Base-by-base conservation (phyloP, 768 basidiomycete genomes). In the Phlegmacium glaucopus region DNA sequence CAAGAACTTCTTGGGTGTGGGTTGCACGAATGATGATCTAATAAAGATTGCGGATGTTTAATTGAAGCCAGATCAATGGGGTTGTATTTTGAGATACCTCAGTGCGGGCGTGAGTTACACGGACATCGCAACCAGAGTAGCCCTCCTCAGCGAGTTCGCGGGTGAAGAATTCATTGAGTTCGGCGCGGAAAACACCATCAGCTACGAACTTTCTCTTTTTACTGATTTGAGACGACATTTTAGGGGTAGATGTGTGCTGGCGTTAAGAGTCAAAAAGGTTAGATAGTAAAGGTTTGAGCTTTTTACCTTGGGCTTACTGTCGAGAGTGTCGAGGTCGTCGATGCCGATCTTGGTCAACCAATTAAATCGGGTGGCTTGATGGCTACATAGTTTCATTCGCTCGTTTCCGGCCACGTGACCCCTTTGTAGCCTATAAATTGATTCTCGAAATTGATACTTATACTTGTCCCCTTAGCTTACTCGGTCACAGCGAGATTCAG, bases 41-140 rank as follows among this genome's bases (percentile, higher is more conserved):
- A 29, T 44, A 42, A 22, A 22, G 32, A 34, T 34, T 35, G 45
- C 49, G 16, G 26, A 28, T 29, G 50, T 43, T 25, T 45, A 26
- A 36, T 18, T 22, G 36, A 43, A n/a, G 41, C 42, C 29, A 22
- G 35, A 30, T 15, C 17, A 44, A 34, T 37, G 36, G 4, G 37
- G 25, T 17, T 6, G 34, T 45, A 26, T 45, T 29, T 16, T 40
- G 29, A 52, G 47, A 49, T 65, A 91, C 90, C 78, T 99, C 96
- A 60, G 96, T 99, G 64, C 95, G 90, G 54, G 95, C 94, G 70
- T 98, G 95, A 58, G 96, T 97, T 53, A 97, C 94, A 64, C 96
- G 93, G 69, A 99, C 96, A 74, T 99, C 96, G 71, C 96, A 99
- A 46, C 96, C 96, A 74, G 96, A 98, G 82, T 98, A 99, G 60